A percentile compares a stretch with the other conserved stretches of the same genome.
Evolutionary conservation across 176 grass and related monocot genomes (phyloP).

Genomic region (Calamus simplicifolius): DNA sequence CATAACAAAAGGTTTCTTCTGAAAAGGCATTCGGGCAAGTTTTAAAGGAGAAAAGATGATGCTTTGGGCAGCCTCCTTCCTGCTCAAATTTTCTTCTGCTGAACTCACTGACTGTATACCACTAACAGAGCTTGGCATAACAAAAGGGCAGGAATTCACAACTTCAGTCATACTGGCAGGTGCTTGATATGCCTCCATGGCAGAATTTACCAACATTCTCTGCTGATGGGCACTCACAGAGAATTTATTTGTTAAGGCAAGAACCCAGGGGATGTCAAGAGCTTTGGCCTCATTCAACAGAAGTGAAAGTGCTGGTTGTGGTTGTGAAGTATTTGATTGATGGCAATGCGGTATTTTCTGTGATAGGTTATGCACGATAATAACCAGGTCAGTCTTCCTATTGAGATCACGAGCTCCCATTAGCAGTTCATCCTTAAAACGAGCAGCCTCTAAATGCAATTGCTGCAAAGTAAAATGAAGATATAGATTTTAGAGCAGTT

Average conservation of each 20-base stretch:
- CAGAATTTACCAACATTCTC: conserved; percentile 45
- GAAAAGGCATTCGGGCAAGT: conserved; percentile 41
- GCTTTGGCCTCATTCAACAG: conserved; percentile 75
- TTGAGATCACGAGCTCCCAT: conserved; percentile 47
- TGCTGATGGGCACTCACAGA: conserved; percentile 66
- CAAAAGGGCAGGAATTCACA: conserved; percentile 72
- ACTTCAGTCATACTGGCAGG: conserved; percentile 54
- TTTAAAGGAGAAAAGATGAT: conserved; percentile 33
- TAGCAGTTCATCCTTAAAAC: conserved; percentile 71
- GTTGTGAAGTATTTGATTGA: conserved; percentile 32
- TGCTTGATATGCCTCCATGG: conserved; percentile 70
- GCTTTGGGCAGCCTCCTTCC: conserved; percentile 27
- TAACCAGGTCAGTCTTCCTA: conserved; percentile 74
- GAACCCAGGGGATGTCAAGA: conserved; percentile 69
- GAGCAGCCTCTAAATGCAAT: conserved; percentile 43
- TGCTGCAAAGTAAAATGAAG: conserved; percentile 34
- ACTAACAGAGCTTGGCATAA: conserved; percentile 46
- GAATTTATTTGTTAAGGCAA: conserved; percentile 93
- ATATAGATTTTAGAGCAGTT: no score
- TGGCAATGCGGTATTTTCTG: conserved; percentile 53
- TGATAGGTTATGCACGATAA: conserved; percentile 94
- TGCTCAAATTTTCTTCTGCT: conserved; percentile 8
- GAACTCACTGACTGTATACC: conserved; percentile 23
- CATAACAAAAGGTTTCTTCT: conserved; percentile 64
- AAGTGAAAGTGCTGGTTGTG: conserved; percentile 65